Percentiles rank a stretch among this genome's conserved stretches.
These are phyloP conservation scores for Torrubiella hemipterigena DNA, from an alignment of 2,329 filamentous ascomycete genomes.

Conservation along the genomic window DNA sequence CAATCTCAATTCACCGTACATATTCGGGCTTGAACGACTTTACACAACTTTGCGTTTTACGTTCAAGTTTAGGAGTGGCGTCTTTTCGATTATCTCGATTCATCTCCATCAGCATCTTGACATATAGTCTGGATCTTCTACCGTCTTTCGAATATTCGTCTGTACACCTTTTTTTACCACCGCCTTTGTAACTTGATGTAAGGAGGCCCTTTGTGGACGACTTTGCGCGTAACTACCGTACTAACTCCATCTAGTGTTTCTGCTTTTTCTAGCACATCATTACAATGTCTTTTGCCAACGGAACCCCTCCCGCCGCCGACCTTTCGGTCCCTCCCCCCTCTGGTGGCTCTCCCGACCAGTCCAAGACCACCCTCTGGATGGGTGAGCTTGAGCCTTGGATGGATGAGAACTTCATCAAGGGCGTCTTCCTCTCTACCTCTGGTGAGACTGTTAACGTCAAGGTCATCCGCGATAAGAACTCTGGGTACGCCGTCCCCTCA, in stretches of 20 bases:
- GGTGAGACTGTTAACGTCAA: constrained; percentile 96
- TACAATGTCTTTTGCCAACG: constrained; percentile 25
- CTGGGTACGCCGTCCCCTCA: constrained; percentile 76
- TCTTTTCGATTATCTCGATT: too few relatives aligned
- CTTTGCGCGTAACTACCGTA: constrained; percentile 5
- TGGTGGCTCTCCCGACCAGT: constrained; percentile 28
- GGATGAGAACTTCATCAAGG: constrained; percentile 97
- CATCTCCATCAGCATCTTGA: constrained; percentile 18
- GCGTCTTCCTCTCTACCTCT: constrained; percentile 77
- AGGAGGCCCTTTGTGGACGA: too few relatives aligned
- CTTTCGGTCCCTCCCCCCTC: constrained; percentile 22
- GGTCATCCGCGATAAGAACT: constrained; percentile 99
- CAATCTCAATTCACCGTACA: too few relatives aligned
- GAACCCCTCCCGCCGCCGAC: constrained; percentile 25
- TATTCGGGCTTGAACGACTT: too few relatives aligned
- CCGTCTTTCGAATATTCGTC: constrained; percentile 15
- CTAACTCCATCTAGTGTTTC: constrained; percentile 4
- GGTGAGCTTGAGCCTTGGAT: constrained; percentile 98
- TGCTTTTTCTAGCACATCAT: constrained; percentile 5
- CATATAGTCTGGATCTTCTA: constrained; percentile 13
- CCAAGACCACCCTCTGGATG: constrained; percentile 63
- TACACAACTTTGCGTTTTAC: too few relatives aligned
- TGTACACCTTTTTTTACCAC: constrained; percentile 2
- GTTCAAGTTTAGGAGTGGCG: too few relatives aligned
- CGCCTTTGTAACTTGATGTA: too few relatives aligned